A percentile compares a stretch with the other conserved stretches of the same genome.
These are phyloP conservation scores for Dalbergia cultrata DNA, from an alignment of 306 rosid species.

Conservation along the genomic window DNA sequence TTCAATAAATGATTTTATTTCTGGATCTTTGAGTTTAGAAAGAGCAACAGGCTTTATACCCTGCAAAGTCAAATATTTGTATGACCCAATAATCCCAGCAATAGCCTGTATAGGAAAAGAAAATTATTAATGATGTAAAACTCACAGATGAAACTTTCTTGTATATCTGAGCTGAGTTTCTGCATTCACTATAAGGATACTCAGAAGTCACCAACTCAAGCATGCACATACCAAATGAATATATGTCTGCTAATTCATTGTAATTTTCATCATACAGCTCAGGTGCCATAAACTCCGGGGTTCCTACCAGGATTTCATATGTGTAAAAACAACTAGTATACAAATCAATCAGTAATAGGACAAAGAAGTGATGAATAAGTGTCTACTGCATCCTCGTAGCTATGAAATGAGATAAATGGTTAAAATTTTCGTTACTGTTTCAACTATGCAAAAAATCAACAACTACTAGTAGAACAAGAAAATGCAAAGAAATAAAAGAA, in stretches of 20 bases:
- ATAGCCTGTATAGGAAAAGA: constrained; percentile 3
- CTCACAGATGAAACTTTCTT: constrained; percentile 71
- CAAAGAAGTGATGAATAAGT: constrained; percentile 3
- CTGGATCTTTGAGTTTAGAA: constrained; percentile 48
- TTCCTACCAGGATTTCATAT: constrained; percentile 47
- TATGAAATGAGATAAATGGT: constrained; percentile 26
- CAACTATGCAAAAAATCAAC: constrained; percentile 14
- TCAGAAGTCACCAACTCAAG: constrained; percentile 64
- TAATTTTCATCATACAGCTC: constrained; percentile 63
- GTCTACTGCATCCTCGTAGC: neutral
- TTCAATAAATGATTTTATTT: constrained; percentile 50
- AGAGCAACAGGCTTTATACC: constrained; percentile 57
- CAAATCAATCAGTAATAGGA: neutral
- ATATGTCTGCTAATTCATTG: constrained; percentile 62
- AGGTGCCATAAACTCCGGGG: constrained; percentile 71
- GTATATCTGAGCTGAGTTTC: constrained; percentile 62
- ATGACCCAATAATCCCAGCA: constrained; percentile 27
- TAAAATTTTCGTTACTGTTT: neutral
- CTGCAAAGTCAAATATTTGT: constrained; percentile 37
- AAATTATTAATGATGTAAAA: neutral
- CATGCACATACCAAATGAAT: constrained; percentile 67
- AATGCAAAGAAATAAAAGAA: constrained; percentile 22
- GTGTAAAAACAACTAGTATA: constrained; percentile 20
- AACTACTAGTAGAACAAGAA: neutral
- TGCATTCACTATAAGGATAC: constrained; percentile 64